Conservation (phyloP, 139 green algal genomes). For the Chlorella sp. region DNA sequence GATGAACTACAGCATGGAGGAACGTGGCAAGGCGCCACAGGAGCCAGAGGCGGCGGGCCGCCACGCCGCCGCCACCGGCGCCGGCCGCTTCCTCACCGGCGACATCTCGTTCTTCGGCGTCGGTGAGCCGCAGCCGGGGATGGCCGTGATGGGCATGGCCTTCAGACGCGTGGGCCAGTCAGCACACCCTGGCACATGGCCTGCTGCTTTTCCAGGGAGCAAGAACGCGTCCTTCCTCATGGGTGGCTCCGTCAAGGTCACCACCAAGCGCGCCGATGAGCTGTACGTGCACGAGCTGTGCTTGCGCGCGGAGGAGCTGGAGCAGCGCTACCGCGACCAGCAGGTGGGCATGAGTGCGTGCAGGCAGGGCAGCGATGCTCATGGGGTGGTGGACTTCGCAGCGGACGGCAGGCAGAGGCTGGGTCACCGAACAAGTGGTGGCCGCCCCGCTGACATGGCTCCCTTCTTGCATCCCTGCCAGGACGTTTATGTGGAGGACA, state of each 20-base stretch:
- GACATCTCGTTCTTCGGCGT: constrained; percentile 84
- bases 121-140: neutral
- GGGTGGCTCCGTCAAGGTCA: constrained; percentile 66
- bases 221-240: constrained; percentile 88
- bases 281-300: constrained; percentile 68
- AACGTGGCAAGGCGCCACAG: constrained; percentile 55
- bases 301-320: constrained; percentile 53
- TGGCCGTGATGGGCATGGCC: no score
- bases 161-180: neutral
- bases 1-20: constrained; percentile 86
- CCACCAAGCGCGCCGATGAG: constrained; percentile 45
- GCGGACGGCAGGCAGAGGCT: no score
- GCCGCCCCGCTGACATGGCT: neutral
- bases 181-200: neutral
- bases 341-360: constrained; percentile 25
- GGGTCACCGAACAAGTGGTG: neutral
- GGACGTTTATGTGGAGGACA: constrained; percentile 77
- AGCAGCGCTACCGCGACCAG: constrained; percentile 58
- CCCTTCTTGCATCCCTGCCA: constrained; percentile 6
- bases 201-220: constrained; percentile 35
- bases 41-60: constrained; percentile 22
- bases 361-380: no score
- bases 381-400: no score
- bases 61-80: neutral
- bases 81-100: constrained; percentile 65